Evolutionary conservation across 106 monocot species (phyloP), one percentile per base, ranked within the genome.

Genomic region (Platanthera guangdongensis): DNA sequence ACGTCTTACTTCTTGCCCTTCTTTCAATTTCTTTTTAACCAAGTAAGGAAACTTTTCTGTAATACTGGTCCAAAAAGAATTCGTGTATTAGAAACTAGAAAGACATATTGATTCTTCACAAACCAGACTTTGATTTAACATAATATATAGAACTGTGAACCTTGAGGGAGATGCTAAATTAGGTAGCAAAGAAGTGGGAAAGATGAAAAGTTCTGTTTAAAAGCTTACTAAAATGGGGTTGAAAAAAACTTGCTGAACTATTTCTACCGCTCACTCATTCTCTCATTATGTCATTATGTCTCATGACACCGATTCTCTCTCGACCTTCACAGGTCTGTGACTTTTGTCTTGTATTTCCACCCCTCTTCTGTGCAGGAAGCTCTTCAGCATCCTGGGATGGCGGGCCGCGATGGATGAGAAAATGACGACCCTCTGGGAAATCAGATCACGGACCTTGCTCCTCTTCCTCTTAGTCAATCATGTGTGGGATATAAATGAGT

Each of bases 1-100:
- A 54, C 89, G 84, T 65, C 88, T 86, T 67, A 91, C 78, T 85
- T 91, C 93, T 79, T 81, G 78, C n/a, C 89, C 94, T 80, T 94
- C 91, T 75, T 92, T 93, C 15, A 86, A 57, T 68, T 91, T 90
- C 72, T 86, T 86, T 30, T 81, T 89, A 32, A 91, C 79, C 77
- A 97, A 76, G 72, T 97, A 97, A 18, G 89, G 82, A 73, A 97
- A 97, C 74, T 94, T 97, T 67, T 32, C 5, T 14, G 80, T 3
- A 50, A 97, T 80, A 76, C 97, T 97, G 91, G 84, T 74, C 50
- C 47, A 71, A 80, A 64, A 22, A 51, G 51, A 70, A 8, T 6
- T 30, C 65, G 11, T 65, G 32, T 32, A 65, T 70, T 12, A 39
- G 47, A 0, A 47, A 47, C 48, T 9, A 68, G 25, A 25, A 25